Base-by-base conservation (phyloP, 1,284 basidiomycete species). In the Sporisorium sorghi region DNA sequence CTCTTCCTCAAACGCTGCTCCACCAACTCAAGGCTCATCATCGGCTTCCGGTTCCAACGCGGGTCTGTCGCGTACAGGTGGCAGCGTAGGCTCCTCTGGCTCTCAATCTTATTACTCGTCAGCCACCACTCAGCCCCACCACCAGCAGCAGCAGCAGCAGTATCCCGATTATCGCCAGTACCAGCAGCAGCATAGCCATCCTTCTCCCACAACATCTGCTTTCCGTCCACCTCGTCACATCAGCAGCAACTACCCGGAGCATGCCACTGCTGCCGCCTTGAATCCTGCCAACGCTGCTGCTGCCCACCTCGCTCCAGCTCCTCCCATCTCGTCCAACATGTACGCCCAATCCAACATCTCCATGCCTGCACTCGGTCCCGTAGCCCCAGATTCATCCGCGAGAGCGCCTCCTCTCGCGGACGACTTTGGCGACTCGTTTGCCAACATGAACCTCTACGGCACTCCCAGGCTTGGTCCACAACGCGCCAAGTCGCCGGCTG, bases 311-410 rank as follows among this genome's bases (percentile, higher is more conserved):
- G 49, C 40, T n/a, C 49, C 74, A 10, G 53, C 65, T 14, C 57
- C 70, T 26, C 39, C 52, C 33, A 51, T 53, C 44, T 55, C 63
- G 6, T 54, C 50, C 52, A 37, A 43, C 52, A 77, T 80, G 74
- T 79, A 76, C 53, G 70, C 64, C 24, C 78, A 80, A 61, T 72
- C 75, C 50, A 80, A 80, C 72, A 73, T 75, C 51, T 80, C 78
- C 12, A 78, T 78, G 65, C 77, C 78, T n/a, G 66, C 72, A 2
- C 60, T 80, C 8, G 70, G 76, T 11, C 62, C 63, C 2, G 11
- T 26, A 17, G 50, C 39, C 12, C 19, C 59, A 15, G 63, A 65
- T 40, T 37, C 69, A 19, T 49, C 42, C 3, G 57, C 49, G 2
- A 49, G 59, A 23, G 77, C 68, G 1, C 77, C 78, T 17, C 78